Percentiles rank a stretch among this genome's conserved stretches.
Evolutionary conservation across 768 basidiomycete species (phyloP).

Genomic region (Mycena vitilis): DNA sequence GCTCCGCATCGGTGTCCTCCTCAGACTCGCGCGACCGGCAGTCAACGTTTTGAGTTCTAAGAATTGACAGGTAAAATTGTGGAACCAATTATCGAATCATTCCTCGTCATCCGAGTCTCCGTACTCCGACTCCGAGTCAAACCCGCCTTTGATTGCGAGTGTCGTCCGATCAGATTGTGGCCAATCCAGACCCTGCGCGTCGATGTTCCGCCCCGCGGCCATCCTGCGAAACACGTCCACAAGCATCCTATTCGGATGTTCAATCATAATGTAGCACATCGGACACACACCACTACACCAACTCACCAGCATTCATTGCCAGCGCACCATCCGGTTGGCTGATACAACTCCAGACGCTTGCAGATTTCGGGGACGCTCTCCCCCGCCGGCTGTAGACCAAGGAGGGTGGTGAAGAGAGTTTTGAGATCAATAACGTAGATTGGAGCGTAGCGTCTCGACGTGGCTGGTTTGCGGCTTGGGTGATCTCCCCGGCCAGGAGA

Average conservation of each 20-base stretch:
- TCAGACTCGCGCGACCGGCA: too few species aligned
- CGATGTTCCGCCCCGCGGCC: background rate
- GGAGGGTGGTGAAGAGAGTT: background rate
- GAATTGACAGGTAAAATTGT: too few species aligned
- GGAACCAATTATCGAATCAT: background rate
- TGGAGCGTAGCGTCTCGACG: background rate
- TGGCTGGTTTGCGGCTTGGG: background rate
- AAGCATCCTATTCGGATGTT: background rate
- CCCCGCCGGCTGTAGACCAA: background rate
- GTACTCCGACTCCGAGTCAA: background rate
- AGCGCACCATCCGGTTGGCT: background rate
- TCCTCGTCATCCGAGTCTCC: background rate
- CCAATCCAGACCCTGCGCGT: background rate
- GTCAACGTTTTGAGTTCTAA: too few species aligned
- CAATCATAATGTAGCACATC: background rate
- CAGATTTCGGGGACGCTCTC: background rate
- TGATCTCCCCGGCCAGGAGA: background rate
- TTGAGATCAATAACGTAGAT: background rate
- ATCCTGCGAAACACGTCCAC: background rate
- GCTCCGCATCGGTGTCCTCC: too few species aligned
- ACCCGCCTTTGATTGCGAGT: background rate
- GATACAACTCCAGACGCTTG: background rate
- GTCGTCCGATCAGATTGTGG: background rate
- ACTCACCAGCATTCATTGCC: background rate
- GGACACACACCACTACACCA: too few species aligned